phyloP scores from a whole-genome alignment of 2,329 filamentous ascomycete genomes.

The Arthrocladium fulminans region DNA sequence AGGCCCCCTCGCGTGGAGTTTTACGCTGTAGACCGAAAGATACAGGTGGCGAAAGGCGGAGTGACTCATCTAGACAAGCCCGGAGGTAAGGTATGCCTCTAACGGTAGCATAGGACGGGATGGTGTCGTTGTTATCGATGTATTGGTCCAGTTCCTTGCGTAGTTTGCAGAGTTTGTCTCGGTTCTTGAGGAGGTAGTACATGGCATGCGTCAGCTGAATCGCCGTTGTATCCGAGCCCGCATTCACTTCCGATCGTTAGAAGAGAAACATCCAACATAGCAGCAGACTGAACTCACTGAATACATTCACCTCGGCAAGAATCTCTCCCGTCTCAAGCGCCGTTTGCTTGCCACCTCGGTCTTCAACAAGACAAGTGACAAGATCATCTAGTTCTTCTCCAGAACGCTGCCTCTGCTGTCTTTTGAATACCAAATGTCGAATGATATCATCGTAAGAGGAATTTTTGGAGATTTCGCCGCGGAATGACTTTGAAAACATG shows the following conservation, averaged over 20 bases:
- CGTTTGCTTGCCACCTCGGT: constrained; percentile 31
- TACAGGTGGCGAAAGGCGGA: constrained; percentile 4
- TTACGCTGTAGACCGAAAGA: constrained; percentile 1
- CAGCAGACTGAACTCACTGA: not conserved
- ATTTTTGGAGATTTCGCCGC: constrained; percentile 17
- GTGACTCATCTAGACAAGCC: constrained; percentile 11
- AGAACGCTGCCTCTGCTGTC: constrained; percentile 37
- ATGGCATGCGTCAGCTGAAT: constrained; percentile 2
- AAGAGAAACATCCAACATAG: not conserved
- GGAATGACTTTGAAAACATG: constrained; percentile 19
- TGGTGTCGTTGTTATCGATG: not conserved
- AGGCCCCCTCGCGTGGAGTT: constrained; percentile 11
- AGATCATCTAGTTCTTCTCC: constrained; percentile 49
- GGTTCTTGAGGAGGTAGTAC: constrained; percentile 7
- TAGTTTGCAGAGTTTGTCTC: constrained; percentile 14
- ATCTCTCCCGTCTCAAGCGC: constrained; percentile 30
- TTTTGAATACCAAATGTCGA: constrained; percentile 34
- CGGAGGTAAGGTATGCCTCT: not conserved
- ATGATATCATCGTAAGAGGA: constrained; percentile 39
- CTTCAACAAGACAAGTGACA: constrained; percentile 44
- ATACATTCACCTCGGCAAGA: constrained; percentile 11
- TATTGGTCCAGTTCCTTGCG: constrained; percentile 14
- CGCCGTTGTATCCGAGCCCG: constrained; percentile 11
- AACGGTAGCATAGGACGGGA: constrained; percentile 44
- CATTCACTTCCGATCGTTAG: not conserved